A percentile compares a stretch with the other conserved stretches of the same genome.
phyloP scores from a whole-genome alignment of 176 grass and related monocot genomes.

The Triticum turgidum region DNA sequence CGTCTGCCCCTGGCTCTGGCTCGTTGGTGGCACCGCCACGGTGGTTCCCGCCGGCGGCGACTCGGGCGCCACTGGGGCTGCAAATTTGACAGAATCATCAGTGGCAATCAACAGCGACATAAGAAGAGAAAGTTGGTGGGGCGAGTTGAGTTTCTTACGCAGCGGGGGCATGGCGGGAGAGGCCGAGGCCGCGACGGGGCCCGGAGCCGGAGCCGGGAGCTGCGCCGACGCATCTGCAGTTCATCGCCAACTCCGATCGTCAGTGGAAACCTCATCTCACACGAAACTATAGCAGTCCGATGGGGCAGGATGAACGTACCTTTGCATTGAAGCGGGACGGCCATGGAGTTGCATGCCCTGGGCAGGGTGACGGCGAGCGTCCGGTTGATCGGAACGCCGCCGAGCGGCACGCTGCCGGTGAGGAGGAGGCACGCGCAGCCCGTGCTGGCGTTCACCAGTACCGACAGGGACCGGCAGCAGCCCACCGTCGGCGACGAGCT shows the following conservation, averaged over 20 bases:
- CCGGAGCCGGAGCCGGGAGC: slow-evolving; percentile 32
- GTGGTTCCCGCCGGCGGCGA: slow-evolving; percentile 21
- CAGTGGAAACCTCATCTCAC: neutral
- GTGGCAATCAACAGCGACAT: neutral
- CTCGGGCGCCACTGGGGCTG: slow-evolving; percentile 30
- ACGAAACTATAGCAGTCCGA: no score
- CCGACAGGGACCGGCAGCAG: slow-evolving; percentile 58
- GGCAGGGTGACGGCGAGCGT: slow-evolving; percentile 68
- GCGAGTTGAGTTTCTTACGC: slow-evolving; percentile 38
- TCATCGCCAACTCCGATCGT: neutral
- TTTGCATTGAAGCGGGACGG: slow-evolving; percentile 74
- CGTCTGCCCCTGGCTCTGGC: slow-evolving; percentile 33
- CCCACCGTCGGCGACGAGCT: slow-evolving; percentile 45
- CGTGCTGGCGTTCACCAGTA: slow-evolving; percentile 34
- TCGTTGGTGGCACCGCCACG: neutral
- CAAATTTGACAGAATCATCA: neutral
- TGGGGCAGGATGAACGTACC: slow-evolving; percentile 1
- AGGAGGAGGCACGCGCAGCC: slow-evolving; percentile 76
- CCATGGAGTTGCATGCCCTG: slow-evolving; percentile 38
- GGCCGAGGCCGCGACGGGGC: slow-evolving; percentile 20
- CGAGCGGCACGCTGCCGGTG: slow-evolving; percentile 65
- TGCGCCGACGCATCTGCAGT: slow-evolving; percentile 53
- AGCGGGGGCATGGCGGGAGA: slow-evolving; percentile 47
- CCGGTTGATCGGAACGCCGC: slow-evolving; percentile 67
- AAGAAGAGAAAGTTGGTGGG: neutral